phyloP scores from a whole-genome alignment of 2,329 filamentous ascomycete genomes.

The Phyllosticta citribraziliensis region DNA sequence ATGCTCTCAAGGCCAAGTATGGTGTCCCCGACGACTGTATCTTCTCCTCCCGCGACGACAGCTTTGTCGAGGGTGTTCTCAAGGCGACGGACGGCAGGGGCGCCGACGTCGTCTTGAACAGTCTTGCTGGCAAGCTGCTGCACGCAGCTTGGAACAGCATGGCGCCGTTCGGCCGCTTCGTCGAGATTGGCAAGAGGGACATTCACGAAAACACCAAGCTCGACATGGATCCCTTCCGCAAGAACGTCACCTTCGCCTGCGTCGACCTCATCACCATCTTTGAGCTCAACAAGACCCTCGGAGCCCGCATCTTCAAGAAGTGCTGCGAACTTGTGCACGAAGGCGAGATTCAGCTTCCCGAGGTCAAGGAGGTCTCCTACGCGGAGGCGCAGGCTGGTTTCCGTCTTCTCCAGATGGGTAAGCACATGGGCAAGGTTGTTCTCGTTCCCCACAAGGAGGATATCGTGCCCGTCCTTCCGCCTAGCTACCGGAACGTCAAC shows the following conservation, averaged over 20 bases:
- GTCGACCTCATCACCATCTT: conserved; percentile 6
- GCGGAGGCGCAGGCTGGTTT: conserved; percentile 13
- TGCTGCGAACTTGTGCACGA: neutral
- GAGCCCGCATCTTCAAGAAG: neutral
- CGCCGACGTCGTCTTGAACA: conserved; percentile 28
- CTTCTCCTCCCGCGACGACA: conserved; percentile 18
- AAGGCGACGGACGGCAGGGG: conserved; percentile 20
- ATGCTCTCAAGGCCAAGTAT: conserved; percentile 11
- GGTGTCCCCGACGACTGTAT: conserved; percentile 23
- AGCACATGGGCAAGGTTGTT: conserved; percentile 13
- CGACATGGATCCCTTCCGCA: conserved; percentile 4
- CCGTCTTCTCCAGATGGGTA: conserved; percentile 12
- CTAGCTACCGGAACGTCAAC: neutral
- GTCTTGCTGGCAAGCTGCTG: conserved; percentile 15
- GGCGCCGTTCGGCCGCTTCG: conserved; percentile 22
- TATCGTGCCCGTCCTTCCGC: neutral
- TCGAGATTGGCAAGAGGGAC: conserved; percentile 18
- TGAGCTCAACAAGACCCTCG: neutral
- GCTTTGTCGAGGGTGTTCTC: conserved; percentile 18
- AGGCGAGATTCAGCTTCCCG: conserved; percentile 12
- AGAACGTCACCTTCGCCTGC: neutral
- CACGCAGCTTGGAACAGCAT: conserved; percentile 36
- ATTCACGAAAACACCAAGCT: neutral
- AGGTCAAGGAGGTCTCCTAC: conserved; percentile 8
- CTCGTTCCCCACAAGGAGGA: conserved; percentile 11